Evolutionary conservation across 2,329 filamentous ascomycete species (phyloP).

Genomic region (Colletotrichum spaethianum): DNA sequence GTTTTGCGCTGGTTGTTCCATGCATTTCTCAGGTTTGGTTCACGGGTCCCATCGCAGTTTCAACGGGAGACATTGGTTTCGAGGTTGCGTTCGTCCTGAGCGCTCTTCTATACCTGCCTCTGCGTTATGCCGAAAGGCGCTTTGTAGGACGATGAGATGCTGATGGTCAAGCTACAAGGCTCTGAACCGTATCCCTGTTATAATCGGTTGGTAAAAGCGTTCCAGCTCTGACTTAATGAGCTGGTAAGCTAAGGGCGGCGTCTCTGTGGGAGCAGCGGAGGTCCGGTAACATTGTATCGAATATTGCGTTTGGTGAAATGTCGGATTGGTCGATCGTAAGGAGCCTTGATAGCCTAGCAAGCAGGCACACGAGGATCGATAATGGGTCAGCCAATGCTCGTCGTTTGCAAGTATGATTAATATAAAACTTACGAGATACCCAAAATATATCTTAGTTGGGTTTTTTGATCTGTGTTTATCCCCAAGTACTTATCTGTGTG

Average conservation of each 20-base stretch:
- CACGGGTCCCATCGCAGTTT: slow-evolving; percentile 71
- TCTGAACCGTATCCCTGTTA: too few species aligned
- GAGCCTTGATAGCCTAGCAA: too few species aligned
- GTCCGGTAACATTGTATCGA: not conserved
- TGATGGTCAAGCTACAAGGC: not conserved
- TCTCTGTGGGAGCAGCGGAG: not conserved
- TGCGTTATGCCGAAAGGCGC: slow-evolving; percentile 62
- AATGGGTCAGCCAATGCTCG: too few species aligned
- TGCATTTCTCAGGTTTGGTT: slow-evolving; percentile 75
- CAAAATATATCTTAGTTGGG: too few species aligned
- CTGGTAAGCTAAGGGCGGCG: too few species aligned
- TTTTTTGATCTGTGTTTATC: too few species aligned
- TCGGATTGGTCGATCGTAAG: not conserved
- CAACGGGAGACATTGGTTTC: slow-evolving; percentile 76
- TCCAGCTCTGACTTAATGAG: not conserved
- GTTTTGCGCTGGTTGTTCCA: slow-evolving; percentile 66
- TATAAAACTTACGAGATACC: too few species aligned
- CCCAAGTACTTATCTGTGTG: too few species aligned
- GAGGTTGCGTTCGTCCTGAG: slow-evolving; percentile 72
- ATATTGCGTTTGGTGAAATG: not conserved
- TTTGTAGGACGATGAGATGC: slow-evolving; percentile 29
- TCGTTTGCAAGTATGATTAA: too few species aligned
- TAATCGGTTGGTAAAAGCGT: not conserved
- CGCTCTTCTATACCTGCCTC: slow-evolving; percentile 61
- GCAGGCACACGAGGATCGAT: too few species aligned